Evolutionary conservation across 768 basidiomycete genomes (phyloP), one percentile per base, ranked within the genome.

Genomic region (Tricholoma sp.): DNA sequence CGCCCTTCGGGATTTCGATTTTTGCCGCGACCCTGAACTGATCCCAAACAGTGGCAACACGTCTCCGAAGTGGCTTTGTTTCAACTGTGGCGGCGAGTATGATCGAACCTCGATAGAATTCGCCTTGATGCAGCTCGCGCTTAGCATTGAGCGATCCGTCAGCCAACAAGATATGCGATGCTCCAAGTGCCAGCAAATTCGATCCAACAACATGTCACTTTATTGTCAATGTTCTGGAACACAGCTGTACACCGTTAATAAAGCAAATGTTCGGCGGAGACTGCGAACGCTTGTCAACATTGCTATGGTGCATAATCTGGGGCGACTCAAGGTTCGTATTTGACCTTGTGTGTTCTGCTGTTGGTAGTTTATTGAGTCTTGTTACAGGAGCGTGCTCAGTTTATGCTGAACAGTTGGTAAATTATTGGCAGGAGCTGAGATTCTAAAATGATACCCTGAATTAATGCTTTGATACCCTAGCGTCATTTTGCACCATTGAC

Each of bases 131-230:
- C 85, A 89, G 48, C 75, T 88, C 68, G 81, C 94, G 20, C 80
- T 83, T 44, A 69, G 78, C 13, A 72, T 93, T 37, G 86, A 94
- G 69, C 78, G 84, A 33, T 77, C 82, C 33, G 94, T 89, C 63
- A 81, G 89, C 29, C 88, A 94, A 65, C 94, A 98, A 70, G 97
- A 99, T 68, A 73, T 98, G 59, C 80, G 85, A 9, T 99, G 97
- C 68, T 71, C 76, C 7, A 94, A 89, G 63, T 99, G 97, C 74
- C 84, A 89, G 68, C 92, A 94, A 72, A 83, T 97, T 58, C 94
- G 91, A 60, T 82, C 88, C 48, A 92, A 95, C 66, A 94, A 93
- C 66, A 79, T 98, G 17, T 86, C 91, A 15, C 74, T 84, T 58
- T 88, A 87, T 54, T 98, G 96, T 67, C 77, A 81, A 28, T 98